phyloP scores from a whole-genome alignment of 2,329 filamentous ascomycete species.

The Apiospora koreana region DNA sequence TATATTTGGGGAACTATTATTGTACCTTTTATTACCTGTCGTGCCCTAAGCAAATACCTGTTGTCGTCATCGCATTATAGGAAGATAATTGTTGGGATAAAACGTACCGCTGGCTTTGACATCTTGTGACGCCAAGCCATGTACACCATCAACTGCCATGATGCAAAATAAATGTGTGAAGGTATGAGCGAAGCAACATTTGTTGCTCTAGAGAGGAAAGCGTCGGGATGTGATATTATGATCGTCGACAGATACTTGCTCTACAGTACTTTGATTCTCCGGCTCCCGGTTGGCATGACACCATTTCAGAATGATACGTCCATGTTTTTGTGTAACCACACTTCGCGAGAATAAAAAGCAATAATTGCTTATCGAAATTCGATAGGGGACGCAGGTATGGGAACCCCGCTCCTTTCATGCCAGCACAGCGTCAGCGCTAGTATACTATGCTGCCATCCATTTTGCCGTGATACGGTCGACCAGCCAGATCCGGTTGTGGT shows the following conservation, averaged over 20 bases:
- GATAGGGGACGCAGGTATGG: neutral
- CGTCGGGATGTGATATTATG: neutral
- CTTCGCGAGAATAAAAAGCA: neutral
- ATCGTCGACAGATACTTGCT: neutral
- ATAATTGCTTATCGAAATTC: neutral
- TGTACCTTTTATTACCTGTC: too few species aligned
- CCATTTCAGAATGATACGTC: neutral
- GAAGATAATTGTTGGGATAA: too few species aligned
- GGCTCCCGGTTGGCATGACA: neutral
- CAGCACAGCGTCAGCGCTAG: neutral
- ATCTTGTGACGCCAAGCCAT: too few species aligned
- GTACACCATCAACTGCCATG: too few species aligned
- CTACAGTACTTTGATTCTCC: neutral
- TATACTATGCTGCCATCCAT: neutral
- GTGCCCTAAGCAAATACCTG: too few species aligned
- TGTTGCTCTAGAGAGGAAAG: neutral
- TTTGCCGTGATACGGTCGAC: neutral
- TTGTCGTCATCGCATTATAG: too few species aligned
- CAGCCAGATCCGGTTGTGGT: neutral
- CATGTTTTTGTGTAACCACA: neutral
- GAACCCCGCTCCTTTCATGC: neutral
- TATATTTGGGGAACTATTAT: too few species aligned
- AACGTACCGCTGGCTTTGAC: too few species aligned
- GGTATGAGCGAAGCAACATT: too few species aligned
- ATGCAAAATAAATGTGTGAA: too few species aligned